These are phyloP conservation scores for Sporothrix phasma DNA, from an alignment of 2,329 filamentous ascomycete genomes.

Conservation along the genomic window DNA sequence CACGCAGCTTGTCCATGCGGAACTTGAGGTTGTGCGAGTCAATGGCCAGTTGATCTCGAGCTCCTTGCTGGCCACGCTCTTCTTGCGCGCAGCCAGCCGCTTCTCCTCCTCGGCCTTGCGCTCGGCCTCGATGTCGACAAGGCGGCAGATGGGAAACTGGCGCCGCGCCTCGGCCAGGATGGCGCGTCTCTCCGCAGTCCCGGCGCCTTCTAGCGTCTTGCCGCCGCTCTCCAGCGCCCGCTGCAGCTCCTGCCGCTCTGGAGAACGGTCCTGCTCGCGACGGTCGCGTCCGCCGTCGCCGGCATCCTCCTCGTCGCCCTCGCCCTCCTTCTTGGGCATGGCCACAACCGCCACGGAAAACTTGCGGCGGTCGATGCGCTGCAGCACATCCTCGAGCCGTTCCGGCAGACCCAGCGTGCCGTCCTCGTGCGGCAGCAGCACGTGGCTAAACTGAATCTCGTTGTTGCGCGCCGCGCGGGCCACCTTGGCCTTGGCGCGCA, in stretches of 20 bases:
- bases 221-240: neutral
- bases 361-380: constrained; percentile 26
- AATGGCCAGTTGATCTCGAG: constrained; percentile 87
- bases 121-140: constrained; percentile 50
- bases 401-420: constrained; percentile 31
- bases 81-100: constrained; percentile 31
- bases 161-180: constrained; percentile 18
- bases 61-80: constrained; percentile 50
- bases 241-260: neutral
- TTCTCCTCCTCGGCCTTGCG: constrained; percentile 35
- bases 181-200: neutral
- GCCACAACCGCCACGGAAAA: constrained; percentile 28
- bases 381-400: constrained; percentile 32
- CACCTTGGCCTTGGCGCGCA: neutral
- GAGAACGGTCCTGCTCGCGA: no score
- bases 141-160: constrained; percentile 59
- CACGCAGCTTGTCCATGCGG: constrained; percentile 54
- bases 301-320: no score
- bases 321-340: neutral
- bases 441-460: constrained; percentile 31
- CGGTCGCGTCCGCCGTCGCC: no score
- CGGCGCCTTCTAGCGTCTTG: no score
- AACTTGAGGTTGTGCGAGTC: constrained; percentile 63
- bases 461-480: constrained; percentile 33
- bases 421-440: constrained; percentile 29